Conservation (phyloP, 2,329 filamentous ascomycete species). For the Ascochyta fabae region DNA sequence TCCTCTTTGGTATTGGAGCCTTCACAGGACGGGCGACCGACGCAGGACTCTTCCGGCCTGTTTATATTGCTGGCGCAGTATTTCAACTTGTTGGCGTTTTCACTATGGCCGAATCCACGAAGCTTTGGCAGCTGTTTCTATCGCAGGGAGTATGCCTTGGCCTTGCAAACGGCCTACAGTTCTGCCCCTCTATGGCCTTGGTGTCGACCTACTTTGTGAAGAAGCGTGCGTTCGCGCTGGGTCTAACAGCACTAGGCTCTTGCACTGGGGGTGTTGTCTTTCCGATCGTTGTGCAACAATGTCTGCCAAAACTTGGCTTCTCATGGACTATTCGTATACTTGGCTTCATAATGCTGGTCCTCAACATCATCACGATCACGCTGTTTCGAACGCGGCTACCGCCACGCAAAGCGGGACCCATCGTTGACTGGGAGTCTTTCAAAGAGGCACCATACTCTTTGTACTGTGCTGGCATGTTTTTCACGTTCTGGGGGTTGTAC, state of each 20-base stretch:
- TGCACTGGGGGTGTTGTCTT: constrained; percentile 42
- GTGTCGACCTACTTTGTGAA: constrained; percentile 52
- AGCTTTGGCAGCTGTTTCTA: constrained; percentile 43
- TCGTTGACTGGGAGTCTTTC: constrained; percentile 53
- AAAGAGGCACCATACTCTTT: constrained; percentile 49
- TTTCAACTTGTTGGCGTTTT: constrained; percentile 47
- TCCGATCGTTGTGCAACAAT: constrained; percentile 42
- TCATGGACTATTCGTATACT: constrained; percentile 68
- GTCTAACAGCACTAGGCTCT: constrained; percentile 36
- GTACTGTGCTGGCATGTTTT: constrained; percentile 47
- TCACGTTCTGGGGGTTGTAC: constrained; percentile 49
- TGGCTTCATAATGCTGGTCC: constrained; percentile 64
- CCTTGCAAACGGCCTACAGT: constrained; percentile 59
- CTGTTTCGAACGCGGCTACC: constrained; percentile 49
- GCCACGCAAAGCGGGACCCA: constrained; percentile 50
- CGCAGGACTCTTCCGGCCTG: constrained; percentile 37
- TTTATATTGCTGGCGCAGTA: constrained; percentile 34
- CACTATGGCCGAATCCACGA: constrained; percentile 37
- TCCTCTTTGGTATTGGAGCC: constrained; percentile 40
- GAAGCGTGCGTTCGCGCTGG: constrained; percentile 38
- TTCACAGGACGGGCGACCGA: constrained; percentile 42
- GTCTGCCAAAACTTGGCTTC: constrained; percentile 53
- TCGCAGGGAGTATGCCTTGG: constrained; percentile 65
- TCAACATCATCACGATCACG: constrained; percentile 39
- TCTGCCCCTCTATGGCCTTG: constrained; percentile 62